A percentile compares a stretch with the other conserved stretches of the same genome.
phyloP scores from a whole-genome alignment of 2,329 filamentous ascomycete species.

The Arthrobotrys entomopaga region DNA sequence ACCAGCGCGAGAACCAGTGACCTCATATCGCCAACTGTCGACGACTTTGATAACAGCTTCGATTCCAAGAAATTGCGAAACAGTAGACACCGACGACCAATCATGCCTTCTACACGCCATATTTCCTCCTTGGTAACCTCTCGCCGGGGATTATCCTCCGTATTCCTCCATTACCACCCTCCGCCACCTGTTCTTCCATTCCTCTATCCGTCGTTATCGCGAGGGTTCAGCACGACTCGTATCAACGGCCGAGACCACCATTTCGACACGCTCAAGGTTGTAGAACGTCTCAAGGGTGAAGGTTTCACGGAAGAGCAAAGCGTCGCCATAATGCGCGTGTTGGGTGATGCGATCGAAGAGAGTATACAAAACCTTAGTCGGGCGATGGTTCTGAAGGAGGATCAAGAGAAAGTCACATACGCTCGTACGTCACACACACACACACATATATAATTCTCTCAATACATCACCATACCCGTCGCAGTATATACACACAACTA shows the following conservation, averaged over 20 bases:
- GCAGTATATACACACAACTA: too few species aligned
- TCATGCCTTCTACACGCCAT: slow-evolving; percentile 27
- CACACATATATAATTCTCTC: not conserved
- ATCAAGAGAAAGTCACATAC: slow-evolving; percentile 81
- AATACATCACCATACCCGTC: not conserved
- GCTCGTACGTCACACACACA: slow-evolving; percentile 64
- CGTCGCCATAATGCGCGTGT: slow-evolving; percentile 97
- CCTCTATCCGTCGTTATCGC: slow-evolving; percentile 18
- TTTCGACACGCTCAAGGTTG: slow-evolving; percentile 97
- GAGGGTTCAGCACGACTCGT: slow-evolving; percentile 74
- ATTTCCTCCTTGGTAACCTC: not conserved
- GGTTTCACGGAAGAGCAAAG: slow-evolving; percentile 96
- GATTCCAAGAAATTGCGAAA: not conserved
- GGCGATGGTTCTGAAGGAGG: slow-evolving; percentile 97
- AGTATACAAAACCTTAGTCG: slow-evolving; percentile 96
- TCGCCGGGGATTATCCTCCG: slow-evolving; percentile 14
- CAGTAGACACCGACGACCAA: not conserved
- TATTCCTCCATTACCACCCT: slow-evolving; percentile 19
- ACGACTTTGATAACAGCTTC: not conserved
- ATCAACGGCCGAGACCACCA: slow-evolving; percentile 80
- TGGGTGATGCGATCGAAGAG: slow-evolving; percentile 97
- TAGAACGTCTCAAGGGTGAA: slow-evolving; percentile 86
- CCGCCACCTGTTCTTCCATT: slow-evolving; percentile 27
- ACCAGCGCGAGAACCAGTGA: slow-evolving; percentile 9
- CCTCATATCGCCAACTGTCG: slow-evolving; percentile 15